phyloP scores from a whole-genome alignment of 1,139 yeast genomes.

The Zygoascus meyerae region DNA sequence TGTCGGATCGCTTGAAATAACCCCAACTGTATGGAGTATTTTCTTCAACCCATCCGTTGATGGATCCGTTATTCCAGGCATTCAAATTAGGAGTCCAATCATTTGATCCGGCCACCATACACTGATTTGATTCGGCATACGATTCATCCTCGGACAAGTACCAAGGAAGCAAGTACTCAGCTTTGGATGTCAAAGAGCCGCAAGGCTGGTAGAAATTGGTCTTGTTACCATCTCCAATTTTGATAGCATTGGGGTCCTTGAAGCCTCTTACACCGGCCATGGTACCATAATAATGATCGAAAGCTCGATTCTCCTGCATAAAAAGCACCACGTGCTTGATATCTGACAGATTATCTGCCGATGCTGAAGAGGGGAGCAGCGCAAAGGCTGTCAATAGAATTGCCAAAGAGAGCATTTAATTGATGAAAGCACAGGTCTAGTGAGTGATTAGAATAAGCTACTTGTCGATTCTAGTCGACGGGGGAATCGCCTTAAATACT shows the following conservation, averaged over 20 bases:
- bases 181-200: neutral
- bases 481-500: too few species aligned
- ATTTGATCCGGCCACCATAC: slow-evolving; percentile 20
- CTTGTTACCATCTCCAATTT: neutral
- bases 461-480: too few species aligned
- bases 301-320: slow-evolving; percentile 28
- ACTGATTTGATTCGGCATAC: slow-evolving; percentile 20
- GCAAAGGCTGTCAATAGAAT: neutral
- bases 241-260: slow-evolving; percentile 24
- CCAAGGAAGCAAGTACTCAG: neutral
- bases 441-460: too few species aligned
- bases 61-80: slow-evolving; percentile 21
- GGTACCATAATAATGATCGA: slow-evolving; percentile 26
- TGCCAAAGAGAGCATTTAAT: neutral
- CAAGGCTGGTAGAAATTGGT: slow-evolving; percentile 5
- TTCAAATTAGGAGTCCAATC: slow-evolving; percentile 21
- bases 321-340: slow-evolving; percentile 23
- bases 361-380: neutral
- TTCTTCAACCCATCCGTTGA: slow-evolving; percentile 20
- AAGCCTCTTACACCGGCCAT: slow-evolving; percentile 29
- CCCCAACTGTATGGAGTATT: slow-evolving; percentile 23
- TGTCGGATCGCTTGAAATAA: slow-evolving; percentile 17
- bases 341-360: slow-evolving; percentile 56
- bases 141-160: neutral
- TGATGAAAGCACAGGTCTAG: too few species aligned